Base-by-base conservation (phyloP, 2,329 filamentous ascomycete genomes). In the Colletotrichum liriopes region DNA sequence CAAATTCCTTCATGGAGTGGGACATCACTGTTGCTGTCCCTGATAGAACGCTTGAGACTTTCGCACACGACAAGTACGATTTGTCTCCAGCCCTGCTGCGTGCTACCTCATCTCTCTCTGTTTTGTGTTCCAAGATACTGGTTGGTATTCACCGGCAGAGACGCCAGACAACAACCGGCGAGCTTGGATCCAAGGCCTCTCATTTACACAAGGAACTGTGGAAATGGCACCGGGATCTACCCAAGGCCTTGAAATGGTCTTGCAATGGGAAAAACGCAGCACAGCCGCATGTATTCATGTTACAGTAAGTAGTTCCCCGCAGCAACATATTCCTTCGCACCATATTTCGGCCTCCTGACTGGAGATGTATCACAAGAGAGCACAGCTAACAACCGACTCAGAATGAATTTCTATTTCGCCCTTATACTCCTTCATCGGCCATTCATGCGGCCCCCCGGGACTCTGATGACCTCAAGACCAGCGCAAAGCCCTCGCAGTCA, bases 361-460 rank as follows among this genome's bases (percentile, higher is more conserved):
- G 12, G 26, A 26, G 45, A 20, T 9, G 9, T 16, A 26, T 0
- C 16, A 6, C 8, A 2, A 3, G 16, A 16, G 11, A 12, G 6
- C 5, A 1, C 0, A 47, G 49, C 58, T 68, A 11, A 55, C 5
- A 1, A 18, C 2, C 9, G 6, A 26, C 12, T 2, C 8, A 72
- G 70, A 7, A 70, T 72, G 65, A 65, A 20, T 0, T 65, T 72
- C 8, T 70, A 70, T 20, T 70, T 70, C 20, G 51, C 18, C 29
- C 39, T 65, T 5, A 45, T 72, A 3, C 51, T 70, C 3, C 70
- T 72, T 1, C 65, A 72, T 16, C 70, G 70, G 11, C 66, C 70
- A 4, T 72, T 70, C 11, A 18, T 70, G 1, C 39, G 49, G 20
- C 35, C 39, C 8, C 65, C 11, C 26, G 37, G 23, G 29, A 54